Conservation (phyloP, 2,329 filamentous ascomycete species). For the Cladosporium halotolerans region DNA sequence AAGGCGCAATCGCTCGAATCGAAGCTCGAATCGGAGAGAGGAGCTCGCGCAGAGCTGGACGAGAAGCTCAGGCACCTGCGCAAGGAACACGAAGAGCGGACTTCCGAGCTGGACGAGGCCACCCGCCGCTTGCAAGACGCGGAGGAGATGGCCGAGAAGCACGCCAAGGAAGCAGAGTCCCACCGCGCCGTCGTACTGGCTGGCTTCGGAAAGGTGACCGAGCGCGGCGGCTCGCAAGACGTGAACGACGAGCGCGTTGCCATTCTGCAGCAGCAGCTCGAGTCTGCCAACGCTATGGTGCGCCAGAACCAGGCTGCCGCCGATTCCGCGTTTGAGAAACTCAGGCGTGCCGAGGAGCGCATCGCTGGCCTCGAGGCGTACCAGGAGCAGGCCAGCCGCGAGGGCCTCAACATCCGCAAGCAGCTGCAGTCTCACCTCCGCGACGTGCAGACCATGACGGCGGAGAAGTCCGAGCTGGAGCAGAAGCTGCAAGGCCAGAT, state of each 20-base stretch:
- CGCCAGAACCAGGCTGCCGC: slow-evolving; percentile 86
- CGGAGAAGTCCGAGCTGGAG: slow-evolving; percentile 74
- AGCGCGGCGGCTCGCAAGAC: slow-evolving; percentile 48
- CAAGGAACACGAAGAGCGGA: slow-evolving; percentile 74
- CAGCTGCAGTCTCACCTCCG: slow-evolving; percentile 80
- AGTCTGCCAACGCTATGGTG: slow-evolving; percentile 70
- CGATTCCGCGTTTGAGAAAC: slow-evolving; percentile 76
- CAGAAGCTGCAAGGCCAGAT: slow-evolving; percentile 78
- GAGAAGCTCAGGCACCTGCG: slow-evolving; percentile 69
- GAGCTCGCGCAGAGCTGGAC: slow-evolving; percentile 68
- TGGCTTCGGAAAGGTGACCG: slow-evolving; percentile 68
- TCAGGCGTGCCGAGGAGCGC: slow-evolving; percentile 88
- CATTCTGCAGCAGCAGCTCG: slow-evolving; percentile 73
- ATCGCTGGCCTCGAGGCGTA: slow-evolving; percentile 95
- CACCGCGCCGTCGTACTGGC: slow-evolving; percentile 77
- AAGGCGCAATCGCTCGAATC: slow-evolving; percentile 71
- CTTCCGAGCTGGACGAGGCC: slow-evolving; percentile 67
- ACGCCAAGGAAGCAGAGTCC: slow-evolving; percentile 78
- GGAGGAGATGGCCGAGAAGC: slow-evolving; percentile 80
- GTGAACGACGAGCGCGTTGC: slow-evolving; percentile 59
- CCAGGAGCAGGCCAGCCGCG: slow-evolving; percentile 92
- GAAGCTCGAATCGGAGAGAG: slow-evolving; percentile 76
- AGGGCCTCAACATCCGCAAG: slow-evolving; percentile 81
- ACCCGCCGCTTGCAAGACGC: slow-evolving; percentile 73
- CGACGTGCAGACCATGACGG: slow-evolving; percentile 75